A percentile compares a stretch with the other conserved stretches of the same genome.
Conservation (phyloP, 495 filamentous ascomycete genomes). For the Aspergillus carlsbadensis region DNA sequence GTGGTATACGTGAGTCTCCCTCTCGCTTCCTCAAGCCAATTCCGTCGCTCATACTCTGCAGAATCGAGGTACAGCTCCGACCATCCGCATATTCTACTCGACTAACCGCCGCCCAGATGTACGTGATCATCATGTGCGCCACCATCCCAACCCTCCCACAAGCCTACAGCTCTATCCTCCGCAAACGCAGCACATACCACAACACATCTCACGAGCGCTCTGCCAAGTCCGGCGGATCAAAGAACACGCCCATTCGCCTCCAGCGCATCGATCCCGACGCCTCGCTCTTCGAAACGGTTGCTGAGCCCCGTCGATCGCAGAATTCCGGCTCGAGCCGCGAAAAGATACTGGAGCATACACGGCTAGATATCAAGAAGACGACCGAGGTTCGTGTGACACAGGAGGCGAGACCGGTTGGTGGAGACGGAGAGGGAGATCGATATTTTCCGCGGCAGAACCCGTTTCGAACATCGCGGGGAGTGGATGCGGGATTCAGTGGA, state of each 20-base stretch:
- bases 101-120: conserved; percentile 7
- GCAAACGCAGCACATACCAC: neutral
- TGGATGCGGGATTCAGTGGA: neutral
- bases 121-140: conserved; percentile 16
- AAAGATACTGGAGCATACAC: neutral
- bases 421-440: neutral
- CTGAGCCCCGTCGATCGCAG: neutral
- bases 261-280: conserved; percentile 2
- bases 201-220: neutral
- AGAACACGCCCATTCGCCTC: neutral
- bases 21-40: neutral
- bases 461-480: neutral
- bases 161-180: conserved; percentile 4
- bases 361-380: conserved; percentile 7
- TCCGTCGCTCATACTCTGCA: neutral
- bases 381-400: conserved; percentile 7
- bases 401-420: neutral
- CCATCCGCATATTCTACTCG: neutral
- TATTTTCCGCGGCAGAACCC: conserved; percentile 11
- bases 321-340: conserved; percentile 6
- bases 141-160: conserved; percentile 13
- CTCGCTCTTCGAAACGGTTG: conserved; percentile 14
- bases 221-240: neutral
- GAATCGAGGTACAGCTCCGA: conserved; percentile 6
- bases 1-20: conserved; percentile 13